phyloP scores from a whole-genome alignment of 2,329 filamentous ascomycete species.

The Exophiala aquamarina region DNA sequence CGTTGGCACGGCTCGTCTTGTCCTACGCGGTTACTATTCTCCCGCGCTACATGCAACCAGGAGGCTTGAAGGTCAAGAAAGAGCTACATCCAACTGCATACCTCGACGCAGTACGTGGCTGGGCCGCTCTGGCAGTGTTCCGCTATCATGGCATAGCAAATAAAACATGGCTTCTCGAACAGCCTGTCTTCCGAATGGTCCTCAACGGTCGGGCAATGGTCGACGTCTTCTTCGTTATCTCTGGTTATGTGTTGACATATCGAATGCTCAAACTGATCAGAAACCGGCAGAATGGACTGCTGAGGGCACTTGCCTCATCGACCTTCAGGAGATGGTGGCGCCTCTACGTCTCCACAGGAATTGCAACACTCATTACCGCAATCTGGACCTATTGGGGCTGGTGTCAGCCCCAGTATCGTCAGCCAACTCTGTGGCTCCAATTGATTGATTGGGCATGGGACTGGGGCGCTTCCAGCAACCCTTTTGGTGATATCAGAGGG shows the following conservation, averaged over 20 bases:
- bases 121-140: constrained; percentile 27
- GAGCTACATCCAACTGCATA: constrained; percentile 28
- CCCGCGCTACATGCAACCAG: constrained; percentile 12
- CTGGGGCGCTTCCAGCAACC: constrained; percentile 15
- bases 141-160: constrained; percentile 17
- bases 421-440: constrained; percentile 19
- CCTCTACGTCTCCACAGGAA: constrained; percentile 27
- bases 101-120: constrained; percentile 30
- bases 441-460: constrained; percentile 17
- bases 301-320: constrained; percentile 31
- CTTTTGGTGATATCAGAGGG: constrained; percentile 17
- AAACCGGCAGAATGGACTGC: constrained; percentile 11
- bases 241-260: constrained; percentile 48
- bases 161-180: constrained; percentile 17
- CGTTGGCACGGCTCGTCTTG: constrained; percentile 1
- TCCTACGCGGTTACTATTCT: constrained; percentile 7
- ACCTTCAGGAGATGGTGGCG: constrained; percentile 44
- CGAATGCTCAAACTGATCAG: constrained; percentile 34
- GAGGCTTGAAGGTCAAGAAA: constrained; percentile 6
- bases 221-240: constrained; percentile 50
- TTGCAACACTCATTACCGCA: constrained; percentile 11
- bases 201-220: constrained; percentile 33
- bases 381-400: constrained; percentile 11
- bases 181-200: constrained; percentile 13
- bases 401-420: constrained; percentile 6